phyloP scores from a whole-genome alignment of 345 rosid species.

The Raphanus raphanistrum region DNA sequence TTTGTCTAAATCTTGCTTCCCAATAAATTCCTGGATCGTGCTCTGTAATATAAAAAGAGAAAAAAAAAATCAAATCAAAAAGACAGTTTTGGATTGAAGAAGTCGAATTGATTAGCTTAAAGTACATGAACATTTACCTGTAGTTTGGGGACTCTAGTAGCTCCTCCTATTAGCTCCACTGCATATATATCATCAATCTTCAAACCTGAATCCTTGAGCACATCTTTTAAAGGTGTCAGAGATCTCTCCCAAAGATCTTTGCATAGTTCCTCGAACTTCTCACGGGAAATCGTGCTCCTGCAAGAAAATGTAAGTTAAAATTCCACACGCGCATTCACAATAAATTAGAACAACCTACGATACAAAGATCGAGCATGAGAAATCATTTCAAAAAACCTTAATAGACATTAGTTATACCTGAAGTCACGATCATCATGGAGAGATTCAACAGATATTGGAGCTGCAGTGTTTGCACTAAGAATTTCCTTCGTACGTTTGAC shows the following conservation, averaged over 20 bases:
- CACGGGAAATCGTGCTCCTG: conserved; percentile 95
- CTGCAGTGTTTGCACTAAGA: conserved; percentile 84
- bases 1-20: conserved; percentile 85
- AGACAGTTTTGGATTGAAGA: conserved; percentile 7
- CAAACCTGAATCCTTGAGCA: conserved; percentile 74
- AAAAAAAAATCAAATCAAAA: neutral
- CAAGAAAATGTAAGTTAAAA: conserved; percentile 13
- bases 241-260: conserved; percentile 91
- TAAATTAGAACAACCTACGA: neutral
- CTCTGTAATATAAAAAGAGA: conserved; percentile 48
- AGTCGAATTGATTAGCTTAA: conserved; percentile 1
- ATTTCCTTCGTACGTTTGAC: conserved; percentile 98
- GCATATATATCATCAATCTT: conserved; percentile 79
- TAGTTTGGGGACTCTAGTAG: conserved; percentile 97
- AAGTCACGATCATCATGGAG: conserved; percentile 89
- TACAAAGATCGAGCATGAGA: neutral
- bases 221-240: conserved; percentile 73
- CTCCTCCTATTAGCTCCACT: conserved; percentile 95
- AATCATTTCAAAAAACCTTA: neutral
- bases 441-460: conserved; percentile 96
- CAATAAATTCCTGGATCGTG: conserved; percentile 88
- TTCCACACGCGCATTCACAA: neutral
- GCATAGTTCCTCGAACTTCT: conserved; percentile 97
- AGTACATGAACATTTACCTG: conserved; percentile 58
- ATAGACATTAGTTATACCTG: conserved; percentile 51